These are phyloP conservation scores for Crithidia mellificae DNA, from an alignment of 208 protist genomes.

Conservation along the genomic window DNA sequence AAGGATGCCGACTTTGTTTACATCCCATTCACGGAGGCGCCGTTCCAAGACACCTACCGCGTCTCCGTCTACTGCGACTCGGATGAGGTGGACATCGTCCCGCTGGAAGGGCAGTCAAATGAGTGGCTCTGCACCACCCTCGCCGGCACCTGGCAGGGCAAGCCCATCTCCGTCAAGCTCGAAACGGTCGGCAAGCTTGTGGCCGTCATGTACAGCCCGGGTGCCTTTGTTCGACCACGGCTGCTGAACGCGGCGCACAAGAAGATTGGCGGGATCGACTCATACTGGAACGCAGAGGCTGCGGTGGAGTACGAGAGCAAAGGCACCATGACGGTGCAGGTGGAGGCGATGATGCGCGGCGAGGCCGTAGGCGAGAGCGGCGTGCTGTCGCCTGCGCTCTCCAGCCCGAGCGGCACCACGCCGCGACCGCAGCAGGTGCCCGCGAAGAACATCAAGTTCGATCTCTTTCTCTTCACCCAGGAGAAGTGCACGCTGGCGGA, in stretches of 20 bases:
- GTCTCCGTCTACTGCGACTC: slow-evolving; percentile 90
- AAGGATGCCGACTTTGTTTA: slow-evolving; percentile 77
- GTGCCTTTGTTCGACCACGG: slow-evolving; percentile 67
- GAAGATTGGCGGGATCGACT: slow-evolving; percentile 74
- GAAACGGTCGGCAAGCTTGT: slow-evolving; percentile 63
- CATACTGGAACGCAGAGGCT: slow-evolving; percentile 86
- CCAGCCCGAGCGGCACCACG: background rate
- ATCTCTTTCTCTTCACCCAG: slow-evolving; percentile 83
- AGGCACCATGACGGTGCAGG: slow-evolving; percentile 56
- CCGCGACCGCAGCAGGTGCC: slow-evolving; percentile 42
- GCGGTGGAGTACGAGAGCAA: slow-evolving; percentile 67
- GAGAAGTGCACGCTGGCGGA: slow-evolving; percentile 61
- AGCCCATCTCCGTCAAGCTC: slow-evolving; percentile 50
- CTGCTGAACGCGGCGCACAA: slow-evolving; percentile 60
- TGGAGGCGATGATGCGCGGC: slow-evolving; percentile 78
- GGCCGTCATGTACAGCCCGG: slow-evolving; percentile 68
- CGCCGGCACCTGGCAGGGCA: slow-evolving; percentile 58
- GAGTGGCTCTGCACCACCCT: slow-evolving; percentile 79
- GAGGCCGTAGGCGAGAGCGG: slow-evolving; percentile 13
- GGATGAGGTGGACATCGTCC: slow-evolving; percentile 67
- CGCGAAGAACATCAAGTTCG: slow-evolving; percentile 66
- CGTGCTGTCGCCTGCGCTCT: background rate
- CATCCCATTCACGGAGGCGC: slow-evolving; percentile 87
- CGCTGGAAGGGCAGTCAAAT: slow-evolving; percentile 39
- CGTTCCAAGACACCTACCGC: slow-evolving; percentile 75